These are phyloP conservation scores for Saussurea involucrata DNA, from an alignment of 129 eudicot genomes.

Conservation along the genomic window DNA sequence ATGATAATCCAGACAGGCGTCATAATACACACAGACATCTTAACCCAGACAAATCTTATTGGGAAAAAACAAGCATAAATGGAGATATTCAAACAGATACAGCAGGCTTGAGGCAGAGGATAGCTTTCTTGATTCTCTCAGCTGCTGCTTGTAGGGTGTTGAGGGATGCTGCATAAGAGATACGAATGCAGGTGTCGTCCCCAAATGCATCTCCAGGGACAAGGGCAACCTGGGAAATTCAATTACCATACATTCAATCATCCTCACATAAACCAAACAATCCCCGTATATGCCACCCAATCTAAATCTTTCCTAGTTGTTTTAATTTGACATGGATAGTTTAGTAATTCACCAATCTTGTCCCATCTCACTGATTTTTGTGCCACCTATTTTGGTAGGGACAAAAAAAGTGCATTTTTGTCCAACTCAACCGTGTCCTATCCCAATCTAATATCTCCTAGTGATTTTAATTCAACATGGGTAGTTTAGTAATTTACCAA, in stretches of 20 bases:
- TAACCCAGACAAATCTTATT: background rate
- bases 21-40: background rate
- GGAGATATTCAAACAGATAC: constrained; percentile 28
- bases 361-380: background rate
- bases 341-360: background rate
- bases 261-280: background rate
- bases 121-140: constrained; percentile 57
- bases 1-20: background rate
- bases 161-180: constrained; percentile 74
- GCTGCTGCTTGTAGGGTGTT: constrained; percentile 56
- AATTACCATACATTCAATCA: background rate
- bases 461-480: background rate
- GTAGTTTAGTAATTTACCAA: background rate
- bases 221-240: constrained; percentile 63
- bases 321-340: background rate
- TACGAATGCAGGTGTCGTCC: constrained; percentile 71
- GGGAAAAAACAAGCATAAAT: background rate
- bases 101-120: constrained; percentile 36
- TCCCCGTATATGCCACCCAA: background rate
- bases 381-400: background rate
- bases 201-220: constrained; percentile 90
- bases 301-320: too few relatives aligned
- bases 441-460: too few relatives aligned
- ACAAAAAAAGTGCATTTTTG: too few relatives aligned
- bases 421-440: too few relatives aligned